Evolutionary conservation across 2,329 filamentous ascomycete species (phyloP).

Genomic region (Gaeumannomyces sp.): DNA sequence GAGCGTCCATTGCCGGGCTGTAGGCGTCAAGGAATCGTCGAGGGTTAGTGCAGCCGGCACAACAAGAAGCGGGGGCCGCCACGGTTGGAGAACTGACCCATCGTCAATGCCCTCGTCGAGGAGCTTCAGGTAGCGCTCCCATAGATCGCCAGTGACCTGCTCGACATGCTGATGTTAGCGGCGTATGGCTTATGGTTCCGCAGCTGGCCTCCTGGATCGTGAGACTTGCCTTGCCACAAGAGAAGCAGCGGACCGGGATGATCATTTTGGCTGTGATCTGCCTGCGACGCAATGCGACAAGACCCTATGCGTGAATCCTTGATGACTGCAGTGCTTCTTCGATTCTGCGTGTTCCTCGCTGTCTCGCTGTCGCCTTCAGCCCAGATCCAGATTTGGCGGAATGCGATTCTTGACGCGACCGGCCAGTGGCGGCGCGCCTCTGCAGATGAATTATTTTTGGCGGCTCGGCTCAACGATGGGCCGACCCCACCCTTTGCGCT

Average conservation of each 20-base stretch:
- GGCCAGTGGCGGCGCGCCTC: too few relatives aligned
- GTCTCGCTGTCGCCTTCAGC: too few relatives aligned
- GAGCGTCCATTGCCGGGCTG: slow-evolving; percentile 92
- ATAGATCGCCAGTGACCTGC: slow-evolving; percentile 93
- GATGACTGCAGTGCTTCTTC: neutral
- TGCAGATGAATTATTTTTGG: neutral
- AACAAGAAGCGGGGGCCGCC: neutral
- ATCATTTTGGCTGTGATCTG: slow-evolving; percentile 63
- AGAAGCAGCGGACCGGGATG: slow-evolving; percentile 97
- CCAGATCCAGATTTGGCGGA: too few relatives aligned
- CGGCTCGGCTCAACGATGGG: neutral
- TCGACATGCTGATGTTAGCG: slow-evolving; percentile 23
- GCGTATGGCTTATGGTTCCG: neutral
- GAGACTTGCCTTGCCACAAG: slow-evolving; percentile 85
- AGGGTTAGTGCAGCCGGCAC: slow-evolving; percentile 20
- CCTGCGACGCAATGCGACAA: too few relatives aligned
- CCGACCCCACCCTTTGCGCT: neutral
- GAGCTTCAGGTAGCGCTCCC: slow-evolving; percentile 89
- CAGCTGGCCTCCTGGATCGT: neutral
- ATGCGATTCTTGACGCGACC: neutral
- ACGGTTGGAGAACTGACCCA: slow-evolving; percentile 49
- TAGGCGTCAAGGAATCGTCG: slow-evolving; percentile 8
- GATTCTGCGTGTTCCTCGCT: neutral
- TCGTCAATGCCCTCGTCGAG: slow-evolving; percentile 72
- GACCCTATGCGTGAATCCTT: neutral